phyloP scores from a whole-genome alignment of 345 rosid genomes.

The Mangifera indica region DNA sequence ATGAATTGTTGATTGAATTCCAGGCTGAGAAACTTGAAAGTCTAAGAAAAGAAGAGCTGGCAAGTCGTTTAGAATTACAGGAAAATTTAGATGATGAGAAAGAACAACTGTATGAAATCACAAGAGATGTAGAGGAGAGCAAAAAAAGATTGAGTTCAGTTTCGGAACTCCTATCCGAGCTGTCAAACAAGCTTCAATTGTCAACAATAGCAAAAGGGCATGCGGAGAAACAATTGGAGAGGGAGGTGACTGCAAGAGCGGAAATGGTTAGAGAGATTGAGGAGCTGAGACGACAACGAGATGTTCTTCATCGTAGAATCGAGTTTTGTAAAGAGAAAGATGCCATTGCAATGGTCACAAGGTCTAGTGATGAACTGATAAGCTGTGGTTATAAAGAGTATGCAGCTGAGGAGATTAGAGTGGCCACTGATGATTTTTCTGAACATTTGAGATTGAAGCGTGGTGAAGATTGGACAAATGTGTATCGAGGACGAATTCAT shows the following conservation, averaged over 20 bases:
- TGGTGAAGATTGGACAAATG: slow-evolving; percentile 54
- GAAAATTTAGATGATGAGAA: slow-evolving; percentile 36
- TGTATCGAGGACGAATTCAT: slow-evolving; percentile 65
- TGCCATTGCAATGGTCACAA: slow-evolving; percentile 38
- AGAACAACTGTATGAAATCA: slow-evolving; percentile 43
- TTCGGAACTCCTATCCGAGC: slow-evolving; percentile 45
- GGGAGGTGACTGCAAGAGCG: slow-evolving; percentile 34
- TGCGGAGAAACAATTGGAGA: slow-evolving; percentile 52
- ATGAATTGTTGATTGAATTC: neutral
- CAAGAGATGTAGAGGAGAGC: slow-evolving; percentile 43
- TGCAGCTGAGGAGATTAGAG: slow-evolving; percentile 49
- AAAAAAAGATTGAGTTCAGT: slow-evolving; percentile 45
- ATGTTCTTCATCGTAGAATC: slow-evolving; percentile 59
- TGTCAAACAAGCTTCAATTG: slow-evolving; percentile 48
- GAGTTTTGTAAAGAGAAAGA: slow-evolving; percentile 76
- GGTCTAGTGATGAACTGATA: slow-evolving; percentile 27
- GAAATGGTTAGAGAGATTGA: slow-evolving; percentile 63
- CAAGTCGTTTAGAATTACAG: slow-evolving; percentile 31
- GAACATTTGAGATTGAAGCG: slow-evolving; percentile 60
- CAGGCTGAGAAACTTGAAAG: slow-evolving; percentile 63
- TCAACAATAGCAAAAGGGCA: slow-evolving; percentile 40
- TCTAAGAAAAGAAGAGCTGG: slow-evolving; percentile 47
- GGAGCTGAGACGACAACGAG: slow-evolving; percentile 59
- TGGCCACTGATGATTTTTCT: slow-evolving; percentile 62
- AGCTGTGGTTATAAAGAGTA: slow-evolving; percentile 55